Base-by-base conservation (phyloP, 75 land plant species). In the Adiantum capillusveneris region DNA sequence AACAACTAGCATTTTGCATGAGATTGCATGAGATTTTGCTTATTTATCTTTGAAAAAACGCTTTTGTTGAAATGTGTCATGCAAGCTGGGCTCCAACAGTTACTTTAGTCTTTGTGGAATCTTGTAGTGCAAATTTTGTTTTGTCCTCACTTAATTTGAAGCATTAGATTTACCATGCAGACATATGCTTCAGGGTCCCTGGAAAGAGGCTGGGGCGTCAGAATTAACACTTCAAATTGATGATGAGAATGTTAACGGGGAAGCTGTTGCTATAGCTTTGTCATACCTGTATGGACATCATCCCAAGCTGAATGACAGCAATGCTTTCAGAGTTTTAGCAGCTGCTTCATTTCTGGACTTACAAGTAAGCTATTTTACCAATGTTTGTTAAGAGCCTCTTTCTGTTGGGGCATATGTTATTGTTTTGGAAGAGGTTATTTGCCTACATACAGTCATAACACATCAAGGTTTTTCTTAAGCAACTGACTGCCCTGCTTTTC, bases 331-430 rank as follows among this genome's bases (percentile, higher is more conserved):
- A 16, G 98, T 93, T 60, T 79, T 93, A 37, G 98, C 95, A 53
- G 95, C 95, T 72, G 98, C 96, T 29, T 88, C 95, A 12, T 88
- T 93, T 73, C 83, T 88, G 39, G 98, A 93, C 53, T 83, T 93
- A 26, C 98, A 88, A 95, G 98, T 90, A 65, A 24, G 36, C 5
- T 34, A 34, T 34, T 9, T 34, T 34, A 9, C 37, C 37, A 34
- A 34, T 5, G 3, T 34, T 34, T 34, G n/a, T n/a, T n/a, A n/a
- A n/a, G n/a, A n/a, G n/a, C n/a, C n/a, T n/a, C n/a, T n/a, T n/a
- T n/a, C n/a, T n/a, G n/a, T n/a, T n/a, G n/a, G n/a, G n/a, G n/a
- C n/a, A n/a, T n/a, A n/a, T n/a, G n/a, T n/a, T n/a, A n/a, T n/a
- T n/a, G n/a, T n/a, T n/a, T n/a, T n/a, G n/a, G n/a, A n/a, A n/a